phyloP scores from a whole-genome alignment of 176 grass and related monocot genomes.

The Rhipidocladum racemiflorum region DNA sequence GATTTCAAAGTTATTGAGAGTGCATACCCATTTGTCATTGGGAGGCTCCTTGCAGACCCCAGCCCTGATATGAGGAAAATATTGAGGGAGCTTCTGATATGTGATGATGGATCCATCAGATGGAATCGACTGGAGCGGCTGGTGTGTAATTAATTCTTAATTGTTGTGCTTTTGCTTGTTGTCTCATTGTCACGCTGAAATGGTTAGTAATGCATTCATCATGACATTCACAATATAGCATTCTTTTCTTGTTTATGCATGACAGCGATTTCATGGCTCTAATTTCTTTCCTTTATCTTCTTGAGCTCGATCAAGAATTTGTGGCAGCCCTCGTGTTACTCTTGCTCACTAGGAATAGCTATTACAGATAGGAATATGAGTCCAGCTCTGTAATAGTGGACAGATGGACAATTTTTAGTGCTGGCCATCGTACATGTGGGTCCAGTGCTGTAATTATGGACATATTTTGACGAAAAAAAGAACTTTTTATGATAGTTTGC shows the following conservation, averaged over 20 bases:
- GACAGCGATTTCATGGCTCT: background rate
- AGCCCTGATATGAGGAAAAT: constrained; percentile 96
- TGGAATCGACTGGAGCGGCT: constrained; percentile 89
- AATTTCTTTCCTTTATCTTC: background rate
- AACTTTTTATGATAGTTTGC: background rate
- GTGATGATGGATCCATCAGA: constrained; percentile 81
- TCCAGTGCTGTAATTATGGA: background rate
- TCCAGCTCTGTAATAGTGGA: background rate
- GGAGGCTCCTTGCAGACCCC: constrained; percentile 83
- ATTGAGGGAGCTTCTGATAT: constrained; percentile 76
- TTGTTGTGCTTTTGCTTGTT: background rate
- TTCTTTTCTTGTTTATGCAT: background rate
- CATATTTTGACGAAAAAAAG: background rate
- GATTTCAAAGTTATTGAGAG: constrained; percentile 93
- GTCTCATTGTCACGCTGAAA: background rate
- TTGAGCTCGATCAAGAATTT: constrained; percentile 1
- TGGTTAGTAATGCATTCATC: background rate
- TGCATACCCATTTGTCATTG: constrained; percentile 93
- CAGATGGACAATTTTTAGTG: no score
- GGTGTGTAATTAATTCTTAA: constrained; percentile 38
- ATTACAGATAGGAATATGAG: background rate
- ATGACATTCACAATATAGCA: background rate
- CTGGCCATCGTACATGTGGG: no score
- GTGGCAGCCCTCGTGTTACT: background rate
- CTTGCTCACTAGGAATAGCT: background rate